A percentile compares a stretch with the other conserved stretches of the same genome.
phyloP scores from a whole-genome alignment of 345 rosid genomes.

The Eucalyptus shirleyi region DNA sequence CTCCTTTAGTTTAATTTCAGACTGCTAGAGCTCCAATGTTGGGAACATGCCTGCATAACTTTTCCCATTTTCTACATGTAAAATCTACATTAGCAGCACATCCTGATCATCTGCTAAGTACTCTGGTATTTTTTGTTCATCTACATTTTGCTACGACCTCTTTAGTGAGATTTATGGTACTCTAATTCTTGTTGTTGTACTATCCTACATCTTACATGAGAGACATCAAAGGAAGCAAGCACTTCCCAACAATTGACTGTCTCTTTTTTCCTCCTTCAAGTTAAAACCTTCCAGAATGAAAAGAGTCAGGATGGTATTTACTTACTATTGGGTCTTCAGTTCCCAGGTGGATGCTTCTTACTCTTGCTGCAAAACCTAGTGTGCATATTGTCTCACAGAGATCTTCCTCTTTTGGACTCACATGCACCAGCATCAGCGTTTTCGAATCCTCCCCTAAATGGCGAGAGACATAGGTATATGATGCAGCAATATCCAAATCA shows the following conservation, averaged over 20 bases:
- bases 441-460: constrained; percentile 64
- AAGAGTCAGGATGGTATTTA: not conserved
- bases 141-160: not conserved
- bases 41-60: not conserved
- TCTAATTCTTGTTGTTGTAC: not conserved
- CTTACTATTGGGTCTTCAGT: constrained; percentile 44
- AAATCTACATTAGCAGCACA: not conserved
- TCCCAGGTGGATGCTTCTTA: constrained; percentile 48
- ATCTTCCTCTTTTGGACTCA: constrained; percentile 79
- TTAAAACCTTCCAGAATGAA: not conserved
- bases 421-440: constrained; percentile 76
- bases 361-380: constrained; percentile 63
- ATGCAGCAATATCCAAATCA: not conserved
- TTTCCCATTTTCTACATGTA: not conserved
- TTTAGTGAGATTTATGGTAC: not conserved
- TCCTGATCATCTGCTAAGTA: not conserved
- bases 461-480: not conserved
- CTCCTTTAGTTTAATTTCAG: not conserved
- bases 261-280: not conserved
- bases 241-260: not conserved
- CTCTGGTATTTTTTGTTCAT: not conserved
- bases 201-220: not conserved
- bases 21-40: not conserved
- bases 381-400: constrained; percentile 73
- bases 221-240: not conserved